Evolutionary conservation across 208 protist species (phyloP), one percentile per base, ranked within the genome.

Genomic region (Leishmania lainsoni): DNA sequence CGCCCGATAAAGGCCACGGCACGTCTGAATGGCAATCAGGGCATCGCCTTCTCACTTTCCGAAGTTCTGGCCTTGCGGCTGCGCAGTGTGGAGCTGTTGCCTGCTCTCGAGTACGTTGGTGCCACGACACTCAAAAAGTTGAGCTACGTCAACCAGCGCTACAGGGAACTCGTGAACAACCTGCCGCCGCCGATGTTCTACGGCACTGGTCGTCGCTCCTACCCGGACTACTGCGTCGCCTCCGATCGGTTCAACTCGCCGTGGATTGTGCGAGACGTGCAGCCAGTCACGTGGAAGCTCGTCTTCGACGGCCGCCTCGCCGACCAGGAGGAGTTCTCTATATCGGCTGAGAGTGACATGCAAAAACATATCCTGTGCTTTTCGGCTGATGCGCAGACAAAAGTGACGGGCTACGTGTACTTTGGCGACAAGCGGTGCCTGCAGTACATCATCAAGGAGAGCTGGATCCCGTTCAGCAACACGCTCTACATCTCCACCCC

Each of bases 21-120:
- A 22, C 74, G 61, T 48, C 72, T 87, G 68, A 52, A 78, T 26
- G 79, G 81, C 66, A 58, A 22, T 54, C 86, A 88, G 51, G 65
- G 49, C 5, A 85, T 93, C 74, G 70, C 83, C 29, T 93, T 93
- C 58, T 81, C 90, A 51, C 83, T 95, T 0, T 77, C 78, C 6
- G 89, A 94, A 85, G 79, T 91, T 70, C 79, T 90, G 4, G 48
- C 89, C 22, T 72, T 94, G 35, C 85, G 80, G 26, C 88, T 96
- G 74, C 86, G 87, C 70, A 85, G 87, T 58, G 87, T 94, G 58
- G 91, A 96, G 81, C 75, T 95, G 45, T 76, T 94, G n/a, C 82
- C 88, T 10, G 92, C 90, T 8, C 83, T 97, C 52, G 89, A 95
- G 79, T 97, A 92, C 88, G 91, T 85, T 26, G 91, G 91, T 2